Base-by-base conservation (phyloP, 805 yeast species). In the Nakazawaea peltata region DNA sequence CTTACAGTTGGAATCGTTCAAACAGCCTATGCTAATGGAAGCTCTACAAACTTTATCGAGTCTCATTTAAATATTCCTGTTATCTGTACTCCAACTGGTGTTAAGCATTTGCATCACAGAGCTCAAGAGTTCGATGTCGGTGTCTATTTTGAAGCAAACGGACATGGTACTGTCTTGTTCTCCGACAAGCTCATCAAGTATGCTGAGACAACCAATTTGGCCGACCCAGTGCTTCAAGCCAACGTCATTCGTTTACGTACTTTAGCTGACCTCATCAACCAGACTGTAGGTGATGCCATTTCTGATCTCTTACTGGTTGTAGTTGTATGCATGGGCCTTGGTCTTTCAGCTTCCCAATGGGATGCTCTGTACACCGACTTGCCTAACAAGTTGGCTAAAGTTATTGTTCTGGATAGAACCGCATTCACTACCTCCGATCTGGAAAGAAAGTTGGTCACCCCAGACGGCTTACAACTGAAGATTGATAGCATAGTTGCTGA, bases 231-330 rank as follows among this genome's bases (percentile, higher is more conserved):
- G 10, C 10, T 10, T 7, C 52, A 53, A 29, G 50, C 63, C 15
- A 72, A 82, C 1, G 58, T 80, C 22, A 53, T 62, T 38, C 65
- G 81, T 1, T 62, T 92, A 42, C 59, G 67, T 40, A 63, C 73
- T 12, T 69, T 90, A 40, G 71, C 81, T 22, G 69, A 74, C 39
- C 63, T 92, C 43, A 85, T 92, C 53, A 92, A 92, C 57, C 97
- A 92, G 57, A 81, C 97, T 2, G 97, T 92, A n/a, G 98, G 98
- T 21, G 98, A 92, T 56, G 95, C 98, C 9, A 80, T 92, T 34
- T 76, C 95, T n/a, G 98, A 92, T 55, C 63, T 92, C 56, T 60
- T 92, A 39, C 75, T 82, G 4, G 88, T 92, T 1, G 58, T 88
- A 36, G 69, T 77, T 2, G 76, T 87, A 7, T 56, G 81, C 26